A percentile compares a stretch with the other conserved stretches of the same genome.
phyloP scores from a whole-genome alignment of 2,329 filamentous ascomycete genomes.

The Arthrobotrys conoides region DNA sequence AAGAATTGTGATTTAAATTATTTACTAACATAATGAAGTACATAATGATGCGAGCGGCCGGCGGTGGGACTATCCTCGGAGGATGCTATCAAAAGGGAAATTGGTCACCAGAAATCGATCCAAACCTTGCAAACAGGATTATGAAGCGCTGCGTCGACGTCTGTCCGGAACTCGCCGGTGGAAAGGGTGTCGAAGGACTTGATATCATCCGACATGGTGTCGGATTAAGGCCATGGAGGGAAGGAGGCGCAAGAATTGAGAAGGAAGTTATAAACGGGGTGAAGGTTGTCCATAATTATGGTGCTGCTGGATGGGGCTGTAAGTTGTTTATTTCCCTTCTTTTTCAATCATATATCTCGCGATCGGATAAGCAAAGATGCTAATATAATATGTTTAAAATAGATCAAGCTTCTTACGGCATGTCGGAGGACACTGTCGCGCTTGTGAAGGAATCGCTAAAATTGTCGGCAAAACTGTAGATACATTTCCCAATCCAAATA shows the following conservation, averaged over 20 bases:
- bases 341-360: not conserved
- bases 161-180: conserved; percentile 75
- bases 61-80: conserved; percentile 89
- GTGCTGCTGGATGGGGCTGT: conserved; percentile 84
- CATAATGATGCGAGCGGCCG: conserved; percentile 83
- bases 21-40: conserved; percentile 69
- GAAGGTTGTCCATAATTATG: conserved; percentile 84
- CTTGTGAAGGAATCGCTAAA: conserved; percentile 73
- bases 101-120: conserved; percentile 85
- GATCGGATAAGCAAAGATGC: not conserved
- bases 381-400: not conserved
- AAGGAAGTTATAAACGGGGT: conserved; percentile 76
- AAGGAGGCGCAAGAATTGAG: conserved; percentile 82
- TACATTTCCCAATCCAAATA: not conserved
- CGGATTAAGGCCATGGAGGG: conserved; percentile 81
- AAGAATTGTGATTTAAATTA: not conserved
- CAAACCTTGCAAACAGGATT: conserved; percentile 83
- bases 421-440: conserved; percentile 76
- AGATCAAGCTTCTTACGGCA: conserved; percentile 76
- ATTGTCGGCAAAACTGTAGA: conserved; percentile 45
- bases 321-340: conserved; percentile 65
- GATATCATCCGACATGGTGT: conserved; percentile 85
- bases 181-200: conserved; percentile 79
- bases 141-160: conserved; percentile 81
- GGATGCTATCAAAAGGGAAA: conserved; percentile 84